phyloP scores from a whole-genome alignment of 2,329 filamentous ascomycete species.

The Podosphaera aphanis region DNA sequence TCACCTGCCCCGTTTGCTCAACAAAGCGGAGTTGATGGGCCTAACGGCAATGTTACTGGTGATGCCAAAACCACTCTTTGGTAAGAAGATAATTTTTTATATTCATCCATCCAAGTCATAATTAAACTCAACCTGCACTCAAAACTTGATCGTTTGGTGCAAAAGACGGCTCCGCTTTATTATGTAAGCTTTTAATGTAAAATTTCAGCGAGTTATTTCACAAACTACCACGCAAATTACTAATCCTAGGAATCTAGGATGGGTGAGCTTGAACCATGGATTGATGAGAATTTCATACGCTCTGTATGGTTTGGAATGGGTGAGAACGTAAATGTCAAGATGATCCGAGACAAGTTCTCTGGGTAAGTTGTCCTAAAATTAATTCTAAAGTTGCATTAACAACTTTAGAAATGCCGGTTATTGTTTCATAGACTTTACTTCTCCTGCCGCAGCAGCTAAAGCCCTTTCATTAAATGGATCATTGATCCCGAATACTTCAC shows the following conservation, averaged over 20 bases:
- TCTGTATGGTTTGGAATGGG: constrained; percentile 77
- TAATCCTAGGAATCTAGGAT: constrained; percentile 37
- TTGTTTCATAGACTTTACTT: constrained; percentile 88
- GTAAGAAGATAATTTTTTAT: constrained; percentile 18
- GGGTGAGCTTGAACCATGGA: constrained; percentile 97
- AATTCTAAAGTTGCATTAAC: constrained; percentile 3
- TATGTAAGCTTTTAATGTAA: too few relatives aligned
- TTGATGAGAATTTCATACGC: constrained; percentile 96
- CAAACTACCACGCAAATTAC: too few relatives aligned
- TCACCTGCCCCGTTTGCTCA: constrained; percentile 26
- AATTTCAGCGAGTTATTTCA: too few relatives aligned
- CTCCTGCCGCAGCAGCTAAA: constrained; percentile 66
- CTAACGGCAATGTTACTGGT: constrained; percentile 19
- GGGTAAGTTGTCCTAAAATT: constrained; percentile 34
- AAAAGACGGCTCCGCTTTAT: too few relatives aligned
- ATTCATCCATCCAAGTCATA: too few relatives aligned
- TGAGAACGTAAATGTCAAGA: constrained; percentile 94
- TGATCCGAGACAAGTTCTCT: constrained; percentile 97
- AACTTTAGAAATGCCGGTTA: constrained; percentile 69
- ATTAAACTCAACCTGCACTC: too few relatives aligned
- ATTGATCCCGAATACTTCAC: constrained; percentile 77
- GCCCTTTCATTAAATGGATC: constrained; percentile 75
- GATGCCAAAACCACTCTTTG: constrained; percentile 33
- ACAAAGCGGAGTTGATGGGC: constrained; percentile 15
- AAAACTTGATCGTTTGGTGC: too few relatives aligned